Evolutionary conservation across 352 stramenopile genomes (phyloP), one percentile per base, ranked within the genome.

Genomic region (Aphanomyces euteiches): DNA sequence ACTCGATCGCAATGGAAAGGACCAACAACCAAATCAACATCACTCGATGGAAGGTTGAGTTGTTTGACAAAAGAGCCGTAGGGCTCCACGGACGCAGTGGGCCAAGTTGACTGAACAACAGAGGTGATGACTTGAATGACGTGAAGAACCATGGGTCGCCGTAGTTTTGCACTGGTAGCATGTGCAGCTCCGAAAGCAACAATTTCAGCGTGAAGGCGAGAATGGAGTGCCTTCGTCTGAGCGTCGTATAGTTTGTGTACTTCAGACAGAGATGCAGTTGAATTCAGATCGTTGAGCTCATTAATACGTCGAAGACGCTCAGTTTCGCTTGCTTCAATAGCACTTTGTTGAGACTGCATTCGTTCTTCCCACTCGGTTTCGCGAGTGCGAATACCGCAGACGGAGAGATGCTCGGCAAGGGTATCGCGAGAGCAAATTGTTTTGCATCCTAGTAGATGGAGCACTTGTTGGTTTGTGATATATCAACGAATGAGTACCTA

Each of bases 281-380:
- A 38, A 34, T 58, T 7, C 7, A 58, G 50, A 2, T n/a, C n/a
- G 21, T 45, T 72, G n/a, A 41, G 47, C 41, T 93, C 84, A 28
- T 90, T 75, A 48, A 94, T 89, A 6, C 84, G 79, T 1, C 87
- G 81, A 58, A 78, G 78, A 1, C 87, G 84, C 56, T 94, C 87
- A 66, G 85, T 70, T 47, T 94, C 87, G 0, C 82, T 92, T n/a
- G 84, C 80, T 60, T 84, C 73, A 19, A 92, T 85, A 54, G 92
- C 87, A 67, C 74, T 86, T 2, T 78, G 72, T 36, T 84, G 75
- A 66, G 79, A 88, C 54, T 92, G 79, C 13, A 91, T 67, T 3
- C 87, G 79, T 59, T 92, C 84, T 72, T 90, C 82, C 77, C 77
- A 88, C 73, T 94, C 87, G 66, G 89, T 89, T 53, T 92, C 87